These are phyloP conservation scores for Maudiozyma serrabonitensis DNA, from an alignment of 805 yeast species.

Conservation along the genomic window DNA sequence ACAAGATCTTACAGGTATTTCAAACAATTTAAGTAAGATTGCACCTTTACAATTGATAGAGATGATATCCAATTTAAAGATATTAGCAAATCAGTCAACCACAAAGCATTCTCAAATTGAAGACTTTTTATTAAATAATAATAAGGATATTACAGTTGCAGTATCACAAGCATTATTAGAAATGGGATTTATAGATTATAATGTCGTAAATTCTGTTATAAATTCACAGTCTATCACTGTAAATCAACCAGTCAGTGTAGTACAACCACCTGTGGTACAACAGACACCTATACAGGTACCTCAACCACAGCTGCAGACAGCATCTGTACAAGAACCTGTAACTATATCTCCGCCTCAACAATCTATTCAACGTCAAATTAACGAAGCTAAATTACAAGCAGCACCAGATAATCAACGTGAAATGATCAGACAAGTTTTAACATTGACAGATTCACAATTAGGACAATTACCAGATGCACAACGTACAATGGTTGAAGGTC, in stretches of 20 bases:
- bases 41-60: constrained; percentile 68
- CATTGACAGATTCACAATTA: constrained; percentile 36
- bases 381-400: constrained; percentile 36
- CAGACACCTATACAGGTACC: constrained; percentile 21
- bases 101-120: constrained; percentile 37
- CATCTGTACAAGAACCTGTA: constrained; percentile 25
- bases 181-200: constrained; percentile 67
- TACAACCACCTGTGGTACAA: not conserved
- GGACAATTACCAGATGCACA: constrained; percentile 37
- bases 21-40: constrained; percentile 49
- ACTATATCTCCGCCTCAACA: constrained; percentile 8
- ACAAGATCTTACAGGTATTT: constrained; percentile 42
- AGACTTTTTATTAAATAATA: constrained; percentile 41
- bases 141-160: constrained; percentile 49
- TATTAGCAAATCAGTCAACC: constrained; percentile 42
- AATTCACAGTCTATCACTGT: not conserved
- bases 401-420: constrained; percentile 50
- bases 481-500: constrained; percentile 42
- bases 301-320: constrained; percentile 29
- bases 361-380: constrained; percentile 22
- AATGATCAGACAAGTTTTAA: constrained; percentile 41
- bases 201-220: constrained; percentile 46
- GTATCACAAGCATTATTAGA: constrained; percentile 65
- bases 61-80: constrained; percentile 55
- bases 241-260: not conserved